Base-by-base conservation (phyloP, 176 grass and related monocot genomes). In the Musa schizocarpa region DNA sequence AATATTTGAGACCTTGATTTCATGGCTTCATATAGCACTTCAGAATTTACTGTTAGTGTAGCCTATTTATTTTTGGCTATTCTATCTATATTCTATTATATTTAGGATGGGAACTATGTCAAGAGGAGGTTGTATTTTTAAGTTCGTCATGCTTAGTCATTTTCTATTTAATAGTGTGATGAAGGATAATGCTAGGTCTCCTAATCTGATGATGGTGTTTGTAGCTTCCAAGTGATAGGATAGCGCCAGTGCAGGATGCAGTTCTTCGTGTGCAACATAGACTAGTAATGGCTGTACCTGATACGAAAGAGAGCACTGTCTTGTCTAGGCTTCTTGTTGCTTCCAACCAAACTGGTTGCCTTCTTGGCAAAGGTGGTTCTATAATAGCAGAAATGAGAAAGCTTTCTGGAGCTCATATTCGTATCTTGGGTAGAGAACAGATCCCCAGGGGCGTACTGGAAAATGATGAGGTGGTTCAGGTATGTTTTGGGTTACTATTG, bases 371-470 rank as follows among this genome's bases (percentile, higher is more conserved):
- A 83, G 95, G 91, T 53, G 95, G 95, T 55, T 74, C 79, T 75
- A 86, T 99, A 56, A 92, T 99, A 62, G 62, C 91, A 79, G 91
- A 99, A 85, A 94, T 99, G 91, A 94, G 95, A 86, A 99, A 94
- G 76, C 78, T 87, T 69, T 91, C 95, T 74, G 79, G 85, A 78
- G 95, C 95, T 72, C 87, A 89, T 67, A 91, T 99, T 79, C 63
- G 92, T 63, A 88, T 99, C 72, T 50, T 92, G 72, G 76, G 82
- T 65, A 94, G 94, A 89, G 91, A 89, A 50, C 87, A 90, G 75
- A 84, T 87, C 56, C 86, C 95, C 11, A 83, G 51, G 34, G 90
- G 84, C 81, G 69, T 94, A 11, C 82, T 78, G 65, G 84, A 94
- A 82, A 83, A 86, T 83, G 88, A 87, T 64, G 90, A 89, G 88